A percentile compares a stretch with the other conserved stretches of the same genome.
Conservation (phyloP, 2,329 filamentous ascomycete species). For the Neopestalotiopsis clavispora region DNA sequence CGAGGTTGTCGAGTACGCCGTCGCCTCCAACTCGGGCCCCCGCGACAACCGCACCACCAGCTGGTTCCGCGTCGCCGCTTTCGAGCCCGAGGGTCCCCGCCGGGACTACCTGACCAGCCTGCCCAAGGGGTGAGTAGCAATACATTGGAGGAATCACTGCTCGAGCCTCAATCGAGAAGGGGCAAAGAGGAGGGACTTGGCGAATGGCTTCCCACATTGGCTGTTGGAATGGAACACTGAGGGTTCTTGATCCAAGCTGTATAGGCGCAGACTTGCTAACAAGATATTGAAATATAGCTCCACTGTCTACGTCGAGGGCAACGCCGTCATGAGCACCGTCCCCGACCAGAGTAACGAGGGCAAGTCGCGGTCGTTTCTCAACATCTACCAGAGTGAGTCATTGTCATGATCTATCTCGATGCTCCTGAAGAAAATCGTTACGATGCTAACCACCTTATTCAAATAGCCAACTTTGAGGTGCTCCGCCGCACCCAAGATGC, state of each 20-base stretch:
- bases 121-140: slow-evolving; percentile 78
- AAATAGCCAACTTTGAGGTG: slow-evolving; percentile 11
- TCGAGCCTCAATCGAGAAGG: neutral
- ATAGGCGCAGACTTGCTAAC: slow-evolving; percentile 18
- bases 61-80: slow-evolving; percentile 84
- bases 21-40: slow-evolving; percentile 72
- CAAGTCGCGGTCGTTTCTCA: slow-evolving; percentile 67
- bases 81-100: slow-evolving; percentile 68
- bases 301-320: slow-evolving; percentile 82
- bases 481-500: slow-evolving; percentile 13
- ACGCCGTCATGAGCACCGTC: slow-evolving; percentile 71
- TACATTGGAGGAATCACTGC: neutral
- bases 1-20: slow-evolving; percentile 76
- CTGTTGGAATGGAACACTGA: neutral
- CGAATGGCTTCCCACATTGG: neutral
- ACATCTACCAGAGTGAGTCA: slow-evolving; percentile 78
- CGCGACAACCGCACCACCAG: slow-evolving; percentile 76
- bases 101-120: slow-evolving; percentile 75
- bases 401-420: too few species aligned
- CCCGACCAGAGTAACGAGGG: slow-evolving; percentile 72
- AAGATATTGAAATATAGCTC: slow-evolving; percentile 56
- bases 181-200: neutral
- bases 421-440: too few species aligned
- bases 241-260: neutral
- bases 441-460: neutral